A percentile compares a stretch with the other conserved stretches of the same genome.
Evolutionary conservation across 139 green algal genomes (phyloP).

Genomic region (Nannochloris sp.): DNA sequence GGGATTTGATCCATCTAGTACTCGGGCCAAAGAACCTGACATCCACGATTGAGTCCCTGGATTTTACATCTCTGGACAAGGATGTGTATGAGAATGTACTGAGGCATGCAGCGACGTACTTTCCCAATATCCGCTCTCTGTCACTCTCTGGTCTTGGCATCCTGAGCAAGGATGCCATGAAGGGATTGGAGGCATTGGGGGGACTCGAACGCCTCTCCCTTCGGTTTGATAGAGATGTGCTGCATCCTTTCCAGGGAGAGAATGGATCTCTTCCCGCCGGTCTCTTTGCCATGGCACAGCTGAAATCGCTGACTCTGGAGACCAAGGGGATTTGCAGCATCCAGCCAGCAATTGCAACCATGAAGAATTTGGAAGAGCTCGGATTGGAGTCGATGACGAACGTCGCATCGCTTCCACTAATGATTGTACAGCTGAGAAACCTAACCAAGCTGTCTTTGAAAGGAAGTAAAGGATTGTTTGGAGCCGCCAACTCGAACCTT

Average conservation of each 20-base stretch:
- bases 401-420: neutral
- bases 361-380: conserved; percentile 3
- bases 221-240: too few species aligned
- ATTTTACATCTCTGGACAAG: too few species aligned
- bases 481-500: neutral
- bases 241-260: neutral
- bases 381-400: neutral
- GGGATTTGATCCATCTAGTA: too few species aligned
- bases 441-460: neutral
- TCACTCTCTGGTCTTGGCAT: too few species aligned
- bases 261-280: neutral
- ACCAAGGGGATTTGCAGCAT: neutral
- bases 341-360: neutral
- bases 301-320: neutral
- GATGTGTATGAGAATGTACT: too few species aligned
- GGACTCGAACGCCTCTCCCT: too few species aligned
- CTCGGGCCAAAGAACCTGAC: too few species aligned
- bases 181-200: too few species aligned
- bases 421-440: neutral
- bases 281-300: neutral
- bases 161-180: too few species aligned
- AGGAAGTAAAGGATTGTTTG: neutral
- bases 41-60: too few species aligned
- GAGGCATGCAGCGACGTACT: too few species aligned
- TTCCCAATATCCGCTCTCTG: too few species aligned